Conservation (phyloP, 352 stramenopile genomes). For the Phytophthora sansomeana region DNA sequence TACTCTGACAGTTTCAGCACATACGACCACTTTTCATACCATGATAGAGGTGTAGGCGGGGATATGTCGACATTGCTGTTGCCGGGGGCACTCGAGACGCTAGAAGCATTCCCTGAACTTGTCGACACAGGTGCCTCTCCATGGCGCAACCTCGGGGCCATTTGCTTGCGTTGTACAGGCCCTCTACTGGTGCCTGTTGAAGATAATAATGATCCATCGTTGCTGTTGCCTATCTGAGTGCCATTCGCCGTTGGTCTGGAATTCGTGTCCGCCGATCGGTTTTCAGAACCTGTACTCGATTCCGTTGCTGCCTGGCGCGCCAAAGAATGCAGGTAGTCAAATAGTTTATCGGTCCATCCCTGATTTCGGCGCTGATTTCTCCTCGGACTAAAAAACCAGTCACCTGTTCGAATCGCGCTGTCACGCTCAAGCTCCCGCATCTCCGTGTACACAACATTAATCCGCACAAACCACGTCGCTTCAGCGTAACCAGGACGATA, state of each 20-base stretch:
- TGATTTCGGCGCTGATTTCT: constrained; percentile 73
- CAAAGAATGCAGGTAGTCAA: constrained; percentile 76
- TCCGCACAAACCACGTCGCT: constrained; percentile 84
- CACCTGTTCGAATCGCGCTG: constrained; percentile 57
- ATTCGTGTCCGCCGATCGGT: constrained; percentile 14
- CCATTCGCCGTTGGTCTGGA: constrained; percentile 31
- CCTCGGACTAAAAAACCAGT: constrained; percentile 86
- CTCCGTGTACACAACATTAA: constrained; percentile 90
- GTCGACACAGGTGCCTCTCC: constrained; percentile 19
- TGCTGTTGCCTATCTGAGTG: constrained; percentile 9
- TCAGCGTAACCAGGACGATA: constrained; percentile 77
- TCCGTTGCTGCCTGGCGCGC: constrained; percentile 57
- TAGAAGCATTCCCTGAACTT: constrained; percentile 6
- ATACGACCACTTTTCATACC: constrained; percentile 86
- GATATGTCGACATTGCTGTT: constrained; percentile 22
- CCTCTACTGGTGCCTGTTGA: constrained; percentile 5
- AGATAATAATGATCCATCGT: constrained; percentile 7
- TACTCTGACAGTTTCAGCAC: constrained; percentile 83
- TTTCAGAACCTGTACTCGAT: constrained; percentile 30
- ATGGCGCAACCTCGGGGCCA: constrained; percentile 32
- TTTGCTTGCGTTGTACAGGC: constrained; percentile 12
- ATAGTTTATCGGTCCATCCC: constrained; percentile 83
- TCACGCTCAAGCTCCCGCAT: constrained; percentile 87
- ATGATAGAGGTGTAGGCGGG: constrained; percentile 39
- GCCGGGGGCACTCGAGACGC: constrained; percentile 10